These are phyloP conservation scores for Botrytis fragariae DNA, from an alignment of 2,329 filamentous ascomycete genomes.

Conservation along the genomic window DNA sequence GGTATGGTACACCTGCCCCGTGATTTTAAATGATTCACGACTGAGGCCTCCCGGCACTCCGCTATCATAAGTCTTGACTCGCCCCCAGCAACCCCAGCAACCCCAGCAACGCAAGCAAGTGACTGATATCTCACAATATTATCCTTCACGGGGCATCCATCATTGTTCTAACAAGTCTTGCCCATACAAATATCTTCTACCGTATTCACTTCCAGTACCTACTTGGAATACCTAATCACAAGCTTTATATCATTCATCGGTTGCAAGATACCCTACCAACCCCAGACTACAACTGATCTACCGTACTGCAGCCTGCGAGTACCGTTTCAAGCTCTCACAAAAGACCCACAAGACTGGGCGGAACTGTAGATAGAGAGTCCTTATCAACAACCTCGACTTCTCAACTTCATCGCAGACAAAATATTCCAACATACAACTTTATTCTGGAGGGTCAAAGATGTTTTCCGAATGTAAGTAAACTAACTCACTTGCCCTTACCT, in stretches of 20 bases:
- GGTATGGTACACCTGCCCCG: neutral
- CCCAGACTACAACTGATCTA: conserved; percentile 4
- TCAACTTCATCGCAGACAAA: conserved; percentile 11
- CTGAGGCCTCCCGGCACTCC: neutral
- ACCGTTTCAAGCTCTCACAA: neutral
- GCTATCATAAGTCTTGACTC: conserved; percentile 4
- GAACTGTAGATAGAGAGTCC: neutral
- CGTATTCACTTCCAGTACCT: neutral
- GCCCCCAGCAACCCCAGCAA: neutral
- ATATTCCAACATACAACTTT: neutral
- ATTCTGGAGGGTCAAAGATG: conserved; percentile 30
- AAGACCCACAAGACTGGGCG: conserved; percentile 7
- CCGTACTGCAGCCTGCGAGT: neutral
- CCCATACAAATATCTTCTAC: neutral
- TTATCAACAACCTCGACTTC: conserved; percentile 16
- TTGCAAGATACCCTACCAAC: neutral
- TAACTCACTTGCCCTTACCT: neutral
- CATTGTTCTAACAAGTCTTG: neutral
- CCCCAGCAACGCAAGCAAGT: conserved; percentile 3
- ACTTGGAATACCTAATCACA: neutral
- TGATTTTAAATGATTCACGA: conserved; percentile 12
- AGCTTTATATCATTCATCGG: conserved; percentile 7
- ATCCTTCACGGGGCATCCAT: neutral
- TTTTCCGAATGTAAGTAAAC: conserved; percentile 39
- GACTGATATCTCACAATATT: conserved; percentile 20